A percentile compares a stretch with the other conserved stretches of the same genome.
phyloP scores from a whole-genome alignment of 2,329 filamentous ascomycete species.

The Aspergillus fischeri region DNA sequence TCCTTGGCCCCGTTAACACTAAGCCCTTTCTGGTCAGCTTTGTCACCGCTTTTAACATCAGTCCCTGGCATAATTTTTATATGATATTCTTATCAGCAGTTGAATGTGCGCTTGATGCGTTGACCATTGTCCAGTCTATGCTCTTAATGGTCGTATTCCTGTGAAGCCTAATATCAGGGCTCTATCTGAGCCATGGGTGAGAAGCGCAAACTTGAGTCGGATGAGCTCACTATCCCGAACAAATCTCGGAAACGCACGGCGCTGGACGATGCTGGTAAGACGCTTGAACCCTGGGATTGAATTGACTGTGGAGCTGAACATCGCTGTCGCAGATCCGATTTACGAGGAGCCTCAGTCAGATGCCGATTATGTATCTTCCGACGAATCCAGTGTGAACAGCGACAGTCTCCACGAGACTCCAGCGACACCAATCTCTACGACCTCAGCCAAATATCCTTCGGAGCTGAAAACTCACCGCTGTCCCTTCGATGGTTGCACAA shows the following conservation, averaged over 20 bases:
- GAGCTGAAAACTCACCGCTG: constrained; percentile 75
- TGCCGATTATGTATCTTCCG: constrained; percentile 27
- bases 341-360: constrained; percentile 33
- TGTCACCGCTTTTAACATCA: constrained; percentile 27
- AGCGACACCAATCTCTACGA: constrained; percentile 49
- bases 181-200: constrained; percentile 25
- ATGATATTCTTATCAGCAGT: constrained; percentile 7
- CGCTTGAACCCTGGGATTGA: neutral
- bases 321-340: constrained; percentile 41
- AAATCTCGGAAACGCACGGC: constrained; percentile 26
- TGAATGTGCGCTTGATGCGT: neutral
- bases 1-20: constrained; percentile 22
- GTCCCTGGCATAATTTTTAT: constrained; percentile 30
- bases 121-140: neutral
- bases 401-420: constrained; percentile 44
- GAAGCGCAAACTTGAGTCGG: constrained; percentile 33
- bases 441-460: constrained; percentile 52
- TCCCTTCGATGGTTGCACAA: constrained; percentile 67
- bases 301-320: constrained; percentile 36
- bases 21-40: constrained; percentile 18
- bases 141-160: constrained; percentile 3
- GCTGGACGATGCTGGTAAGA: constrained; percentile 28
- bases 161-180: neutral
- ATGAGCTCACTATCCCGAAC: constrained; percentile 25
- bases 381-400: constrained; percentile 25